Percentiles rank a stretch among this genome's conserved stretches.
These are phyloP conservation scores for Chrysosporium queenslandicum DNA, from an alignment of 2,329 filamentous ascomycete species.

Conservation along the genomic window DNA sequence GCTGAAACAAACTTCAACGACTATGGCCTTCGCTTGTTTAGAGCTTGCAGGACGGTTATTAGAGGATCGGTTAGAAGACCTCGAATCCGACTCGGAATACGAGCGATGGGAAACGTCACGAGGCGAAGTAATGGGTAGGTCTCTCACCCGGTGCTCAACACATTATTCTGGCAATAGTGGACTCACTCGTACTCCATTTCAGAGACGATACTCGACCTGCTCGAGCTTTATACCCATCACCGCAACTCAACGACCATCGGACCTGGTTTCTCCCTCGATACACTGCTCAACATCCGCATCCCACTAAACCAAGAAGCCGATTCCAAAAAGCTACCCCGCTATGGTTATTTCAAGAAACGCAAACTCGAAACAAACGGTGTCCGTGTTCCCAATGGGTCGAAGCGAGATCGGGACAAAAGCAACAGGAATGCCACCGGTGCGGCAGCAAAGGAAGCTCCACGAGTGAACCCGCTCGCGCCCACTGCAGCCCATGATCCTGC, in stretches of 20 bases:
- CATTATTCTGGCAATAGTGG: neutral
- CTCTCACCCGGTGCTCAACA: neutral
- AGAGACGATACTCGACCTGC: conserved; percentile 80
- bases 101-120: conserved; percentile 40
- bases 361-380: conserved; percentile 16
- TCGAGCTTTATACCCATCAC: conserved; percentile 87
- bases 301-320: conserved; percentile 73
- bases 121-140: conserved; percentile 40
- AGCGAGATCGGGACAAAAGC: conserved; percentile 15
- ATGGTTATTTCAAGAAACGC: conserved; percentile 45
- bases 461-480: conserved; percentile 36
- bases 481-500: conserved; percentile 39
- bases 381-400: conserved; percentile 18
- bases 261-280: conserved; percentile 58
- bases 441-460: conserved; percentile 23
- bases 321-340: conserved; percentile 50
- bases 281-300: conserved; percentile 79
- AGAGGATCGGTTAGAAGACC: conserved; percentile 45
- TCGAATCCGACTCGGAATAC: conserved; percentile 41
- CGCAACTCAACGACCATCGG: conserved; percentile 65
- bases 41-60: conserved; percentile 68
- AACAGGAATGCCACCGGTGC: conserved; percentile 17
- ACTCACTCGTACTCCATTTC: conserved; percentile 33
- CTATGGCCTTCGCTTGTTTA: conserved; percentile 70
- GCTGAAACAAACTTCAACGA: conserved; percentile 78